Conservation (phyloP, 129 eudicot species). For the Artemisia annua region DNA sequence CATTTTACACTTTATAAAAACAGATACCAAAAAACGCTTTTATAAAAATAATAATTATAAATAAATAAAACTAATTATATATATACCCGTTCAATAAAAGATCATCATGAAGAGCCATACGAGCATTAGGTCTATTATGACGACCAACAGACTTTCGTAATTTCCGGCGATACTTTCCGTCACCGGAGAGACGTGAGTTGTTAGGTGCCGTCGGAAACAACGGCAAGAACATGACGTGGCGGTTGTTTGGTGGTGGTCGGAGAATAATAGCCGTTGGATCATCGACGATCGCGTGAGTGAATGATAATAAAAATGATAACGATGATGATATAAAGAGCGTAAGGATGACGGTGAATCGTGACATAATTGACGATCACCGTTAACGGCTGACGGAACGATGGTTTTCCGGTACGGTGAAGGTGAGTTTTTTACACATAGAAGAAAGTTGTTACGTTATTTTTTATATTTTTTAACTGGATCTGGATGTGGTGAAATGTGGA, state of each 20-base stretch:
- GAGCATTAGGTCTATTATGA: slow-evolving; percentile 50
- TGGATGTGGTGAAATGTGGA: too few species aligned
- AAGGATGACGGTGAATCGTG: too few species aligned
- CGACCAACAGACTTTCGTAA: slow-evolving; percentile 42
- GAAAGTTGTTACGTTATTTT: too few species aligned
- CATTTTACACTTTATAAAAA: background rate
- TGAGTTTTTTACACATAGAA: too few species aligned
- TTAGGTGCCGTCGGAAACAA: slow-evolving; percentile 41
- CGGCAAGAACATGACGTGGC: slow-evolving; percentile 57
- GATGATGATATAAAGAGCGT: too few species aligned
- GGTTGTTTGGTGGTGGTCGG: slow-evolving; percentile 30
- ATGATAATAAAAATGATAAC: too few species aligned
- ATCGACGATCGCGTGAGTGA: slow-evolving; percentile 14
- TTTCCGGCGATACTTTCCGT: slow-evolving; percentile 44
- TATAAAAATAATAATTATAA: background rate
- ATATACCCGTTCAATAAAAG: slow-evolving; percentile 75
- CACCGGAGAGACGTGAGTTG: slow-evolving; percentile 28
- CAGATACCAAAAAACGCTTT: background rate
- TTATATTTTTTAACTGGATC: too few species aligned
- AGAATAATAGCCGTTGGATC: slow-evolving; percentile 32
- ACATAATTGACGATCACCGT: too few species aligned
- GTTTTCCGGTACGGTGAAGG: too few species aligned
- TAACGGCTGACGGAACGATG: too few species aligned
- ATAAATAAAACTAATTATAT: background rate
- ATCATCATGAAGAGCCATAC: slow-evolving; percentile 91